Conservation (phyloP, 2,329 filamentous ascomycete genomes). For the Periconia digitata region DNA sequence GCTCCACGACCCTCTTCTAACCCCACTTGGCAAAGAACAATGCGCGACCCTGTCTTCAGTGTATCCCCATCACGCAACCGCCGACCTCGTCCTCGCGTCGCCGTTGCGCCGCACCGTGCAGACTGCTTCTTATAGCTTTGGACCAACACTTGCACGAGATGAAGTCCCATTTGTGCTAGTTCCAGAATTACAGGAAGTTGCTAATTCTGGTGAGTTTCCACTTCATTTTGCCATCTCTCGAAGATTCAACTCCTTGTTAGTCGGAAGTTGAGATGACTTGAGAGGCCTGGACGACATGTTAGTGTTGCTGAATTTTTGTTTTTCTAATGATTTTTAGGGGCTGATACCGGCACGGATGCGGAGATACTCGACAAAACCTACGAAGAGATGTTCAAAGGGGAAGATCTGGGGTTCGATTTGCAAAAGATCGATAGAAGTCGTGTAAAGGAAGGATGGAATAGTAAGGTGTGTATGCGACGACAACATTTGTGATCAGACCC, state of each 20-base stretch:
- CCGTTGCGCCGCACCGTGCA: slow-evolving; percentile 80
- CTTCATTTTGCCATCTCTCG: not conserved
- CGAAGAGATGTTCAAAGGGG: slow-evolving; percentile 26
- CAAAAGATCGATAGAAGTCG: slow-evolving; percentile 60
- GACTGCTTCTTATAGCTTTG: slow-evolving; percentile 73
- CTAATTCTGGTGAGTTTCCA: slow-evolving; percentile 49
- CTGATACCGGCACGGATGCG: slow-evolving; percentile 67
- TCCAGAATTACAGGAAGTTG: slow-evolving; percentile 78
- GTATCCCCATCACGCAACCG: slow-evolving; percentile 61
- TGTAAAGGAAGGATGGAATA: slow-evolving; percentile 70
- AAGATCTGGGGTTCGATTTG: slow-evolving; percentile 54
- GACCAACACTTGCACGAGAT: slow-evolving; percentile 43
- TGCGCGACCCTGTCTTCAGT: slow-evolving; percentile 62
- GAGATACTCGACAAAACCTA: slow-evolving; percentile 49
- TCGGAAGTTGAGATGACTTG: too few relatives aligned
- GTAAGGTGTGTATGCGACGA: slow-evolving; percentile 60
- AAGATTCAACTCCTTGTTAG: too few relatives aligned
- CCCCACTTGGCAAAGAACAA: slow-evolving; percentile 73
- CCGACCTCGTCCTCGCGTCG: slow-evolving; percentile 75
- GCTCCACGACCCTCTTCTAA: slow-evolving; percentile 77
- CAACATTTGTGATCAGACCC: too few relatives aligned
- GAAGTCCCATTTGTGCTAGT: slow-evolving; percentile 60
- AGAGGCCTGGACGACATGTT: too few relatives aligned
- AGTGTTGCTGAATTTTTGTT: too few relatives aligned
- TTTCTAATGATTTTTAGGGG: too few relatives aligned